Evolutionary conservation across 108 stramenopile genomes (phyloP), one percentile per base, ranked within the genome.

Genomic region (Stephanodiscus triporus): DNA sequence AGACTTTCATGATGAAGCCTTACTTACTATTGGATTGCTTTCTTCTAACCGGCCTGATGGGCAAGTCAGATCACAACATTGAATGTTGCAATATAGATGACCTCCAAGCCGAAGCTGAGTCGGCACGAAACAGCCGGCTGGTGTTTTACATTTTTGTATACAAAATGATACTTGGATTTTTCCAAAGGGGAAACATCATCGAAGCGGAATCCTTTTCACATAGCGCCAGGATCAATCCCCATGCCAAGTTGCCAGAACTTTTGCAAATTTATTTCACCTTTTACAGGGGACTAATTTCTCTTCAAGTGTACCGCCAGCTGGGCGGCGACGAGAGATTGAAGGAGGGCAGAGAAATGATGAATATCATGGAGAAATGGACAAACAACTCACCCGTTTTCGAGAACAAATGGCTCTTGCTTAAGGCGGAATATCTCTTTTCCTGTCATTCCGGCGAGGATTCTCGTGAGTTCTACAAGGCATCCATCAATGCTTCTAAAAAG

Each of bases 261-360:
- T 17, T 19, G 36, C 23, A 24, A 20, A 30, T 68, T 3, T 13
- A 16, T 56, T 23, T 5, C 23, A 26, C 36, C 1, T 68, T 16
- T 22, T 68, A 17, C 32, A 30, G 68, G 17, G 53, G 68, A 29
- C 47, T 68, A n/a, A 56, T 68, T 24, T 36, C 32, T 19, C 54
- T 56, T 24, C 68, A 68, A 16, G n/a, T 68, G 0, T 68, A 68
- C 49, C 53, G 27, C 19, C 13, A 68, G 27, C 37, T 32, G 9
- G 36, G 40, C 20, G 68, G 54, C 24, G 53, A 68, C n/a, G 54
- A 68, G 20, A 38, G 68, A 38, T 36, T 68, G 22, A 50, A 68
- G 4, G 51, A 68, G 22, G 68, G 68, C 13, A 56, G 36, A 27
- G 20, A 45, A 17, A 38, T 54, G 23, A 36, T 54, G 68, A 23